A percentile compares a stretch with the other conserved stretches of the same genome.
Conservation (phyloP, 345 rosid genomes). For the Eucalyptus sp. region DNA sequence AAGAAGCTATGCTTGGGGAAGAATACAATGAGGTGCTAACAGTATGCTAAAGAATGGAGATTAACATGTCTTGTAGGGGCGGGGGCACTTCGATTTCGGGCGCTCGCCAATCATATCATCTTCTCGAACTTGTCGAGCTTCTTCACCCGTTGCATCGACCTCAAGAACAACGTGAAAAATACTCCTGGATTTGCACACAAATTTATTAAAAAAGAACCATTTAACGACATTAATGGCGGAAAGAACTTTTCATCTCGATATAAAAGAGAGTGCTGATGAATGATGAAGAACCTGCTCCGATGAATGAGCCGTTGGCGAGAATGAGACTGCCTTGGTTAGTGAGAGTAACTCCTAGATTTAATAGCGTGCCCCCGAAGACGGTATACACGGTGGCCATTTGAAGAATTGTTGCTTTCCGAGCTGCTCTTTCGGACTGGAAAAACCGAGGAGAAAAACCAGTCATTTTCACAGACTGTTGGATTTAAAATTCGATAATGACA, state of each 20-base stretch:
- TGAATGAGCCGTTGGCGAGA: conserved; percentile 66
- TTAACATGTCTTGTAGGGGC: background rate
- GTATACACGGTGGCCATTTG: conserved; percentile 95
- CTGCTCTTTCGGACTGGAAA: conserved; percentile 83
- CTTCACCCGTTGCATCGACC: conserved; percentile 78
- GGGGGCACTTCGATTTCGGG: background rate
- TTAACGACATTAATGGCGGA: background rate
- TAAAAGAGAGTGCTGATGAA: background rate
- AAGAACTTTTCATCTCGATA: background rate
- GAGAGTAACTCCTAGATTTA: conserved; percentile 77
- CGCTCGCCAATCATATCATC: conserved; percentile 44
- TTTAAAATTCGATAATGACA: background rate
- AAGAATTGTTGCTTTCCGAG: conserved; percentile 66
- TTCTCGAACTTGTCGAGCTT: conserved; percentile 83
- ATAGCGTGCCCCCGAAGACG: conserved; percentile 66
- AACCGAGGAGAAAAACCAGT: background rate
- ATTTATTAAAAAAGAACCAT: background rate
- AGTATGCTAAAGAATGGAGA: background rate
- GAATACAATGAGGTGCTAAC: background rate
- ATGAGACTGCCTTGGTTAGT: conserved; percentile 50
- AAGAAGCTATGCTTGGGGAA: background rate
- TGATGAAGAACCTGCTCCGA: conserved; percentile 57
- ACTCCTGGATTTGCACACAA: conserved; percentile 38
- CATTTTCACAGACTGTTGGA: background rate
- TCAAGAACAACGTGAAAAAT: conserved; percentile 38